These are phyloP conservation scores for Adiantum capillusveneris DNA, from an alignment of 75 land plant genomes.

Conservation along the genomic window DNA sequence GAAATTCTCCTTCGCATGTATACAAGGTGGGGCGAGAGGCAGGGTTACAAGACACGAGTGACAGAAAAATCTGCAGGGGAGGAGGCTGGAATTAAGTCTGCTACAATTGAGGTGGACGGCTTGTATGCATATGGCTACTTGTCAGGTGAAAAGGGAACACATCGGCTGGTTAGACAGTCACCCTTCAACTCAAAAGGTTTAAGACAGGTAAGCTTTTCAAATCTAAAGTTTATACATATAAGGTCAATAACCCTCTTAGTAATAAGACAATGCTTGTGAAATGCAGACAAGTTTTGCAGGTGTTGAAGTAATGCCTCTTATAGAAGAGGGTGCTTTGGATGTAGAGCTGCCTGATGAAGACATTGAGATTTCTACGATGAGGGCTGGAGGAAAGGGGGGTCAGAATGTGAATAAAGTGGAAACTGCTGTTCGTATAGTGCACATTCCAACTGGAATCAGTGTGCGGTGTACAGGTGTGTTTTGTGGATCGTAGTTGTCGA, in stretches of 20 bases:
- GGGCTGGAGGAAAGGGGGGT: constrained; percentile 98
- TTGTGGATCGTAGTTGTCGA: too few species aligned
- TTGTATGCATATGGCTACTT: constrained; percentile 89
- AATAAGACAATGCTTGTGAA: not conserved
- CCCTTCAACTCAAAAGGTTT: constrained; percentile 95
- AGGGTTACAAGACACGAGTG: constrained; percentile 68
- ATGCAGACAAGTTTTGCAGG: constrained; percentile 96
- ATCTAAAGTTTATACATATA: constrained; percentile 4
- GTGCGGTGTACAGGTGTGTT: constrained; percentile 80
- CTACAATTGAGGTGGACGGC: constrained; percentile 80
- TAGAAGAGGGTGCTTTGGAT: constrained; percentile 71
- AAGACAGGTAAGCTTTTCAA: constrained; percentile 63
- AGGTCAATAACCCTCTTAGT: too few species aligned
- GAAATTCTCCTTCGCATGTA: constrained; percentile 99
- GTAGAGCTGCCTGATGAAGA: constrained; percentile 91
- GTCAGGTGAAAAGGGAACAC: constrained; percentile 94
- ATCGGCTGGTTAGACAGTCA: constrained; percentile 87
- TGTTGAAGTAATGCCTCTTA: constrained; percentile 91
- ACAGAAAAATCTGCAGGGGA: constrained; percentile 89
- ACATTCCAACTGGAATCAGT: constrained; percentile 88
- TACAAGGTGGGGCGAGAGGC: constrained; percentile 87
- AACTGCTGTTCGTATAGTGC: constrained; percentile 95
- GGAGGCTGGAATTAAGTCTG: constrained; percentile 98
- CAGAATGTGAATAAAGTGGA: constrained; percentile 99
- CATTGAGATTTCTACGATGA: constrained; percentile 60